A percentile compares a stretch with the other conserved stretches of the same genome.
Conservation (phyloP, 2,329 filamentous ascomycete species). For the Arthrocladium fulminans region DNA sequence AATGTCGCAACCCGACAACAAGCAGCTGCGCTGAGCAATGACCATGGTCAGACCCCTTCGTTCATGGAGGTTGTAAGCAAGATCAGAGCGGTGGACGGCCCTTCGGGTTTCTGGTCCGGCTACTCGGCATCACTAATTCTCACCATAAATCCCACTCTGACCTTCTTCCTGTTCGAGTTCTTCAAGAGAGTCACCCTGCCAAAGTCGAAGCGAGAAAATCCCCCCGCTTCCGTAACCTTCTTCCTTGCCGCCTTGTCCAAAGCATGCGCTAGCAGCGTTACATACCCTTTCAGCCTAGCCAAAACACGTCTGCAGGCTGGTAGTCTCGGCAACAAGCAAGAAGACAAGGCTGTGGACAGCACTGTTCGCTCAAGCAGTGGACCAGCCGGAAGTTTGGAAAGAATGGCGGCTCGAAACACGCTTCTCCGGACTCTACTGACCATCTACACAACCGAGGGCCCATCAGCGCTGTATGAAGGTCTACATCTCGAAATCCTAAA, state of each 20-base stretch:
- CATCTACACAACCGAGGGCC: constrained; percentile 55
- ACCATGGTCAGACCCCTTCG: constrained; percentile 20
- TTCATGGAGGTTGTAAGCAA: constrained; percentile 51
- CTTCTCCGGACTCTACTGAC: constrained; percentile 56
- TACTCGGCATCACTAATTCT: constrained; percentile 73
- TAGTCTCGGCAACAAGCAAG: constrained; percentile 27
- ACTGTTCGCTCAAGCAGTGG: constrained; percentile 26
- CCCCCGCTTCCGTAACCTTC: constrained; percentile 50
- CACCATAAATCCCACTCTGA: constrained; percentile 77
- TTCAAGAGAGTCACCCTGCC: constrained; percentile 54
- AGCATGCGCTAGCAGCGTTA: constrained; percentile 63
- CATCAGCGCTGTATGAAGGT: constrained; percentile 63
- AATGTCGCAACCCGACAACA: constrained; percentile 79
- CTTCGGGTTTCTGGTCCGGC: constrained; percentile 75
- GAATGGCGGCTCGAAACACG: constrained; percentile 35
- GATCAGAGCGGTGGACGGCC: constrained; percentile 61
- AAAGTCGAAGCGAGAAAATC: constrained; percentile 43
- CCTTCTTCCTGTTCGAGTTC: constrained; percentile 71
- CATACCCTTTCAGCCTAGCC: constrained; percentile 80
- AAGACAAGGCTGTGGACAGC: constrained; percentile 20
- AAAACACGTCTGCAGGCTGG: constrained; percentile 65
- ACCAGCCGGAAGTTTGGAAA: constrained; percentile 20
- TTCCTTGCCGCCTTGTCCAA: constrained; percentile 69
- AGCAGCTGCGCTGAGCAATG: constrained; percentile 46
- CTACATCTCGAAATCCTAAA: constrained; percentile 68